Percentiles rank a stretch among this genome's conserved stretches.
Evolutionary conservation across 805 yeast genomes (phyloP).

Genomic region (Kazachstania africana): DNA sequence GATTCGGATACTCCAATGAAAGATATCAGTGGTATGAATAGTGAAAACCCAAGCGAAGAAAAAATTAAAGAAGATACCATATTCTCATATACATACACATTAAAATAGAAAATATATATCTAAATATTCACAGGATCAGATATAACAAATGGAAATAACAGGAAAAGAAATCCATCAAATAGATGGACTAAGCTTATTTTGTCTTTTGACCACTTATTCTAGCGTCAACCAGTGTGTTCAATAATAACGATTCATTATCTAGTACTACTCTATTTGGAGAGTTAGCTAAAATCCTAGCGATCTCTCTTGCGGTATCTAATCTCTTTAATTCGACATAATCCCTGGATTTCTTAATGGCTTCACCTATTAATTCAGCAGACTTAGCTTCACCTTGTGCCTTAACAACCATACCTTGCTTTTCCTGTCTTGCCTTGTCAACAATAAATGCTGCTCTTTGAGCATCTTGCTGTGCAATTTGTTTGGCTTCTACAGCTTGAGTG

Average conservation of each 20-base stretch:
- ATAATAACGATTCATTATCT: conserved; percentile 83
- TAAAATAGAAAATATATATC: not conserved
- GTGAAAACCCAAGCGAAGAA: too few species aligned
- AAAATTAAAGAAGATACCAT: too few species aligned
- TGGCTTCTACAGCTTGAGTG: conserved; percentile 94
- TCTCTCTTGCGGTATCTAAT: conserved; percentile 93
- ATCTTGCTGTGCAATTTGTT: conserved; percentile 98
- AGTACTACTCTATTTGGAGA: conserved; percentile 88
- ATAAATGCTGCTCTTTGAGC: conserved; percentile 97
- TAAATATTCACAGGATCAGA: too few species aligned
- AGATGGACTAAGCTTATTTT: conserved; percentile 1
- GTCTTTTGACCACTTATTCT: conserved; percentile 27
- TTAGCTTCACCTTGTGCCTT: conserved; percentile 98
- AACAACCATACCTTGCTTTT: conserved; percentile 92
- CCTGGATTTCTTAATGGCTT: conserved; percentile 90
- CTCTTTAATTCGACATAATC: conserved; percentile 96
- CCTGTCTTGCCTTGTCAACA: conserved; percentile 95
- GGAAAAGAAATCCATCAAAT: too few species aligned
- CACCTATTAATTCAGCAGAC: conserved; percentile 97
- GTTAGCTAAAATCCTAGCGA: conserved; percentile 70
- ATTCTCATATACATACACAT: not conserved
- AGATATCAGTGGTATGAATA: too few species aligned
- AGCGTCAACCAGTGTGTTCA: conserved; percentile 76
- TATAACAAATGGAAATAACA: too few species aligned
- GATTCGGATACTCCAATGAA: too few species aligned